These are phyloP conservation scores for Penicillium sclerotigenum DNA, from an alignment of 2,329 filamentous ascomycete species.

Conservation along the genomic window DNA sequence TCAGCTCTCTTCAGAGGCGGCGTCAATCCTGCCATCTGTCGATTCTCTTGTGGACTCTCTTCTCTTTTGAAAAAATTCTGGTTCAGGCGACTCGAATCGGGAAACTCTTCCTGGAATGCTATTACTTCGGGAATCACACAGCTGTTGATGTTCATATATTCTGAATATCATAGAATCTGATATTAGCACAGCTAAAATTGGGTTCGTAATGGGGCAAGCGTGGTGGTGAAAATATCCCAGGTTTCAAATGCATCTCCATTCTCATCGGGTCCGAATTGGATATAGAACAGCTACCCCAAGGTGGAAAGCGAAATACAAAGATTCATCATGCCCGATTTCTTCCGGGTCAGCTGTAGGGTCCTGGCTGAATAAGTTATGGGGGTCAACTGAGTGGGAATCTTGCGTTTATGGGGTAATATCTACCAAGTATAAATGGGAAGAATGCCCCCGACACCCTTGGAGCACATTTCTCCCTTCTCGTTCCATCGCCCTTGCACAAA, in stretches of 20 bases:
- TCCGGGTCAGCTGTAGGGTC: conserved; percentile 32
- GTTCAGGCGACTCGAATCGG: too few relatives aligned
- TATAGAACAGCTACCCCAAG: neutral
- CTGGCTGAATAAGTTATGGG: conserved; percentile 3
- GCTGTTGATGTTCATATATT: too few relatives aligned
- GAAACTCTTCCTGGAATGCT: too few relatives aligned
- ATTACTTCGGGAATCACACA: too few relatives aligned
- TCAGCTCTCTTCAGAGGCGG: too few relatives aligned
- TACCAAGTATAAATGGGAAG: conserved; percentile 27
- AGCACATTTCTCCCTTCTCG: conserved; percentile 17
- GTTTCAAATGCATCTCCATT: neutral
- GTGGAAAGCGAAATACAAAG: conserved; percentile 4
- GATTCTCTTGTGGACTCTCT: too few relatives aligned
- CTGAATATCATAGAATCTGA: too few relatives aligned
- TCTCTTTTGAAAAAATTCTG: too few relatives aligned
- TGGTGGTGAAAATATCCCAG: conserved; percentile 5
- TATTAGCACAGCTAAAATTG: conserved; percentile 7
- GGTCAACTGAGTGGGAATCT: neutral
- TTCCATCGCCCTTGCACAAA: conserved; percentile 36
- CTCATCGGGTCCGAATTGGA: neutral
- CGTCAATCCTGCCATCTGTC: too few relatives aligned
- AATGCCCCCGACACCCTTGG: conserved; percentile 23
- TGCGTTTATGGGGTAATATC: neutral
- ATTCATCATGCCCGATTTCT: conserved; percentile 31
- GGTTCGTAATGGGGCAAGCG: neutral